Conservation (phyloP, 352 stramenopile genomes). For the Globisporangium megalacanthum region DNA sequence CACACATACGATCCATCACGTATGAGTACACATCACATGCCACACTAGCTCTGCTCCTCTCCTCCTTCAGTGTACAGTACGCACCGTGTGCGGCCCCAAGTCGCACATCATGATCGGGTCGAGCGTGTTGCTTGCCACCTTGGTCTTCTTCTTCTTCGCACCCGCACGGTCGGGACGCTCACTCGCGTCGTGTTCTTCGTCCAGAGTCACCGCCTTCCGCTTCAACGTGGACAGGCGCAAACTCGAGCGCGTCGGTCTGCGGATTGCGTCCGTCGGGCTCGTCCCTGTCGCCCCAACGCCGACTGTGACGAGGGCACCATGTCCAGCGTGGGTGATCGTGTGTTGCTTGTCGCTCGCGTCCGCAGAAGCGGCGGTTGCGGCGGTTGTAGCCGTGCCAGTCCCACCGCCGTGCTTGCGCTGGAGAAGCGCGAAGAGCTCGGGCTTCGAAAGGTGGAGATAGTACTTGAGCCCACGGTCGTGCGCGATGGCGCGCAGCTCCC, state of each 20-base stretch:
- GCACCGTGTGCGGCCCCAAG: constrained; percentile 69
- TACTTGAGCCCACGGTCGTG: constrained; percentile 79
- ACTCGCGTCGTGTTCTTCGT: constrained; percentile 15
- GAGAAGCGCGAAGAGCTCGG: constrained; percentile 69
- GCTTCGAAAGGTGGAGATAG: constrained; percentile 78
- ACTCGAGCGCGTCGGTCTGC: constrained; percentile 41
- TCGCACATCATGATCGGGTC: constrained; percentile 88
- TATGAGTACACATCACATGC: not conserved
- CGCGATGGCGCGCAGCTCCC: constrained; percentile 60
- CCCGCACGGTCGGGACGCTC: constrained; percentile 5
- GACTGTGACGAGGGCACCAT: too few species aligned
- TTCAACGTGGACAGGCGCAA: constrained; percentile 54
- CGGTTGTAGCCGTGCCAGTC: constrained; percentile 4
- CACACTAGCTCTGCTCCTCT: constrained; percentile 14
- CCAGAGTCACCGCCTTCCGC: constrained; percentile 29
- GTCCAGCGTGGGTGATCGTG: too few species aligned
- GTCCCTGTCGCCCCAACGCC: too few species aligned
- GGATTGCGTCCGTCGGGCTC: too few species aligned
- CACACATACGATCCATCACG: not conserved
- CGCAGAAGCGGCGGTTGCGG: not conserved
- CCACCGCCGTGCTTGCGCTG: constrained; percentile 71
- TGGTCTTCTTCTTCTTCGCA: constrained; percentile 52
- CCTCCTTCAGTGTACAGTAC: constrained; percentile 8
- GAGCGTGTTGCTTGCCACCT: constrained; percentile 63
- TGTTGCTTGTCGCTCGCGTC: not conserved